Conservation (phyloP, 2,329 filamentous ascomycete genomes). For the Talaromyces sp. region DNA sequence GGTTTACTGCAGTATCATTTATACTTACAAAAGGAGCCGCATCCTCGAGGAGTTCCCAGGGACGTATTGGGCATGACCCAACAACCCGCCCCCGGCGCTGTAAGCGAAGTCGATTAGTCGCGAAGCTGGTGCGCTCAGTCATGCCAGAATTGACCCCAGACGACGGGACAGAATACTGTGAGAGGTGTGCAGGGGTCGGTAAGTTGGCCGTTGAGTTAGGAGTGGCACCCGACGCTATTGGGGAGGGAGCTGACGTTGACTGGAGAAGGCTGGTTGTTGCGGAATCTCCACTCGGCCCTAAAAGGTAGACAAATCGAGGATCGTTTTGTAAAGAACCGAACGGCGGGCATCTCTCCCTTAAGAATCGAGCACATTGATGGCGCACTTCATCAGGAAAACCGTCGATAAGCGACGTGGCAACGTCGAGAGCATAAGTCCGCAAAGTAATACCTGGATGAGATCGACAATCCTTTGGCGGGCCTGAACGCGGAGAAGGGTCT, state of each 20-base stretch:
- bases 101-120: constrained; percentile 38
- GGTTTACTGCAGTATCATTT: constrained; percentile 50
- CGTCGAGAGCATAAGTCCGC: constrained; percentile 48
- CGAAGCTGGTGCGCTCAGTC: constrained; percentile 31
- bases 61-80: constrained; percentile 40
- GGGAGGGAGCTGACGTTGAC: constrained; percentile 34
- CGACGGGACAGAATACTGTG: constrained; percentile 19
- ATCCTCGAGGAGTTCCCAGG: constrained; percentile 51
- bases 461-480: constrained; percentile 24
- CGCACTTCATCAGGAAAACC: constrained; percentile 48
- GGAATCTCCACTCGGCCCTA: constrained; percentile 40
- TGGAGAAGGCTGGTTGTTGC: constrained; percentile 22
- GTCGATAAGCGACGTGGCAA: constrained; percentile 49
- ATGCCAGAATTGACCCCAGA: constrained; percentile 15
- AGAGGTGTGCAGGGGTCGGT: constrained; percentile 16
- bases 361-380: constrained; percentile 44
- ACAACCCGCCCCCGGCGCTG: constrained; percentile 40
- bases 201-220: constrained; percentile 29
- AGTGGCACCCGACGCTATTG: constrained; percentile 35
- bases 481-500: constrained; percentile 33
- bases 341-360: constrained; percentile 46
- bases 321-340: constrained; percentile 44
- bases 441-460: constrained; percentile 38
- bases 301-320: constrained; percentile 44
- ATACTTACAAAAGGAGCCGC: constrained; percentile 46